Conservation (phyloP, 192 early-diverging fungal genomes). For the Dispira parvispora region DNA sequence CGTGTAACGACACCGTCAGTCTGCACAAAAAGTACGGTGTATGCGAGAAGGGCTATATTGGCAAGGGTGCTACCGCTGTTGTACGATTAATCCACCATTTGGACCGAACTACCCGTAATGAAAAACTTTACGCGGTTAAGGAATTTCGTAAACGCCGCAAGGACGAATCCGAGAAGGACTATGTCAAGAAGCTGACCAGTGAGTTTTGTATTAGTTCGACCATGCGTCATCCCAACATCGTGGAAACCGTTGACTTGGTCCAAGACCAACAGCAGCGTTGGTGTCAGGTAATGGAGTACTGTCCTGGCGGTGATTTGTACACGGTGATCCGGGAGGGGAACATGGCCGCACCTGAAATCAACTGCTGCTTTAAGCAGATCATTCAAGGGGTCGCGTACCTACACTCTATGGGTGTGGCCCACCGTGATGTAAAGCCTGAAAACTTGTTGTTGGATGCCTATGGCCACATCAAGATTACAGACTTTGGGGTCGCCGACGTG, state of each 20-base stretch:
- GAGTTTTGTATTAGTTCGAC: conserved; percentile 93
- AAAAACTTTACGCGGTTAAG: conserved; percentile 75
- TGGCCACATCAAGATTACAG: conserved; percentile 86
- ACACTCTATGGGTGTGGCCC: conserved; percentile 90
- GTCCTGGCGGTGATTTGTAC: conserved; percentile 85
- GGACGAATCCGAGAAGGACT: conserved; percentile 81
- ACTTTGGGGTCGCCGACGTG: conserved; percentile 95
- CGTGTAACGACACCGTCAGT: conserved; percentile 4
- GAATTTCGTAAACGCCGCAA: conserved; percentile 77
- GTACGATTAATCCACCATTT: conserved; percentile 72
- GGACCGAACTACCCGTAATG: conserved; percentile 33
- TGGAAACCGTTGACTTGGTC: conserved; percentile 89
- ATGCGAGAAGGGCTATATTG: conserved; percentile 58
- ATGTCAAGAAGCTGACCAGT: conserved; percentile 84
- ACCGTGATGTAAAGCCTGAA: conserved; percentile 71
- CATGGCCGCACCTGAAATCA: conserved; percentile 61
- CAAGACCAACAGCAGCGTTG: conserved; percentile 72
- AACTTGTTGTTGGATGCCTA: conserved; percentile 71
- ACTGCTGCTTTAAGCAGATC: conserved; percentile 91
- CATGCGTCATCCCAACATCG: conserved; percentile 78
- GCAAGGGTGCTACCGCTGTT: conserved; percentile 80
- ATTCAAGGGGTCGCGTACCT: conserved; percentile 76
- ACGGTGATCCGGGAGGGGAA: conserved; percentile 50
- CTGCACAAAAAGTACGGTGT: conserved; percentile 60
- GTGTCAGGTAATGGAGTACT: conserved; percentile 78